Evolutionary conservation across 352 stramenopile species (phyloP), one percentile per base, ranked within the genome.

Genomic region (Elongisporangium undulatum): DNA sequence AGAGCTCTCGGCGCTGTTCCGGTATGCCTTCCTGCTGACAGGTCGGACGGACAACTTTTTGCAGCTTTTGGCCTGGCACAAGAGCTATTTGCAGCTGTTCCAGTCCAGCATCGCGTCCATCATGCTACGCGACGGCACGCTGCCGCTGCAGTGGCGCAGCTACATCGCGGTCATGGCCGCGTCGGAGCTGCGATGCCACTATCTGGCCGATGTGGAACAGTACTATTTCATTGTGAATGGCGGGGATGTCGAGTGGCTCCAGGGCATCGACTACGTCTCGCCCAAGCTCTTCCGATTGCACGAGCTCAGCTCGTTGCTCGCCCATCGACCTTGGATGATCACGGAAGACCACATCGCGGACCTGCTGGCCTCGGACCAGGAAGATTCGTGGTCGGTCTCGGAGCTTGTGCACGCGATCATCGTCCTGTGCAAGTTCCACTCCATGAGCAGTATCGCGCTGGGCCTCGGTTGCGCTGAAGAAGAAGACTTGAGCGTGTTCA

Each of bases 321-420:
- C 87, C 0, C 87, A 95, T 62, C 85, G 82, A 4, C 87, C 87
- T n/a, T 95, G 87, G 87, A 70, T 95, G 41, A 67, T 95, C 49
- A 91, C 79, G 21, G 70, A 68, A 8, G 63, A 91, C 5, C 84
- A 95, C 53, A 86, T 95, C 26, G 77, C 77, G 0, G 82, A 92
- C 15, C 69, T 95, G 52, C 63, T 93, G 22, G 69, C 68, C 9
- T 87, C 79, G 2, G 74, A 90, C 34, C 76, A 87, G 50, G 79
- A 91, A 29, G 81, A 90, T 23, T 91, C 85, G 63, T 95, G 86
- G 86, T 95, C 86, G 2, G 82, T 94, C 10, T 89, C 86, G 22
- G 86, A 95, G 67, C 73, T 95, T 16, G 86, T 94, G 34, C 86
- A 95, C 58, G 86, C 86, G 6, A 91, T 95, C 61, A 87, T 93